Evolutionary conservation across 176 grass and related monocot species (phyloP), one percentile per base, ranked within the genome.

Genomic region (Oryza australiensis): DNA sequence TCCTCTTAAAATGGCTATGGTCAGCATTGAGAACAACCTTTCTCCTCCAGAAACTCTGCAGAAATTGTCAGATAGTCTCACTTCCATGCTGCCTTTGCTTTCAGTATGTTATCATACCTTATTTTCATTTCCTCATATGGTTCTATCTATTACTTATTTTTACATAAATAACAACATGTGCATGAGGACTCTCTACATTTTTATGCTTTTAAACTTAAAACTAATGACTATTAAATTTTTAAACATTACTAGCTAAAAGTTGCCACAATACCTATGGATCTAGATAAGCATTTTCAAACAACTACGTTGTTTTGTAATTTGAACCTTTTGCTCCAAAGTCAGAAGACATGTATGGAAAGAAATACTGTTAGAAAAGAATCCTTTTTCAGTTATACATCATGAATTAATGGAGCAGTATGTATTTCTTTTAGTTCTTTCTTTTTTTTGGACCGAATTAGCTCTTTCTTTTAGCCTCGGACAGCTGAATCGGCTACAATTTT

Each of bases 1-100:
- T 68, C 95, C 90, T 49, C 33, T 98, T 41, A 98, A 98, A 85
- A 91, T 98, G 95, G 95, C 95, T 69, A 86, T 94, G 73, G 86
- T 84, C 72, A 84, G 72, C 73, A 78, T 95, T 64, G 79, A 82
- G 71, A 87, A 87, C 62, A 88, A 90, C 34, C 87, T 93, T 83
- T 85, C 88, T 81, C 86, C 89, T 69, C 88, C 57, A 55, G 81
- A 91, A 82, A 86, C 68, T 67, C 82, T 98, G 7, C 87, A 93
- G 73, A 88, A 95, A 57, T 82, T 98, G 59, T 88, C 88, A 84
- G 82, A 91, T 9, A 90, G 68, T 75, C 92, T 98, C 67, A 89
- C 90, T 83, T 93, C 88, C 77, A 86, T 98, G 87, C 77, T 98
- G 28, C 90, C 92, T 88, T 85, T 95, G 46, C 95, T 98, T 70